Evolutionary conservation across 768 basidiomycete species (phyloP).

Genomic region (Agaricus bisporus): DNA sequence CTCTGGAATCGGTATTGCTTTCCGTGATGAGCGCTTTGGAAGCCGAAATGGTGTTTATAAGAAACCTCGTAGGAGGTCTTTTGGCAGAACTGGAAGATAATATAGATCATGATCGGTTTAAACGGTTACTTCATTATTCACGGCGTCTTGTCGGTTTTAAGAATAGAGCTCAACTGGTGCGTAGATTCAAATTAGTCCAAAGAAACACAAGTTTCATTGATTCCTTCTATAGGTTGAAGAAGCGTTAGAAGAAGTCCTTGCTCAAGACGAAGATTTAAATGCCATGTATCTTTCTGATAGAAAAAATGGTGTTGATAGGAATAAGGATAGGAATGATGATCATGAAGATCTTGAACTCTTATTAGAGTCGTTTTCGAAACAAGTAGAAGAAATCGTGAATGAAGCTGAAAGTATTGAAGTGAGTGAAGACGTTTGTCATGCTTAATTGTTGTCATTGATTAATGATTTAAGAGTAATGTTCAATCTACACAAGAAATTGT

Average conservation of each 20-base stretch:
- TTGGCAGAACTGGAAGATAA: conserved; percentile 92
- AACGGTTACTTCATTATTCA: conserved; percentile 87
- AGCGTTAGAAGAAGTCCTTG: conserved; percentile 86
- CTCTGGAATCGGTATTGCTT: conserved; percentile 87
- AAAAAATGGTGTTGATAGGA: conserved; percentile 54
- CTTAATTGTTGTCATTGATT: no score
- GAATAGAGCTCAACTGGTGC: conserved; percentile 79
- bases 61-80: conserved; percentile 84
- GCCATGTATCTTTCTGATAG: conserved; percentile 95
- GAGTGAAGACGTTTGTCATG: no score
- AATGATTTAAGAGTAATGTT: conserved; percentile 74
- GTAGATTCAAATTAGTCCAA: no score
- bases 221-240: conserved; percentile 73
- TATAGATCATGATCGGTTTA: conserved; percentile 93
- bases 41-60: conserved; percentile 93
- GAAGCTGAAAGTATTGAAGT: conserved; percentile 88
- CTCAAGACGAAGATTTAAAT: conserved; percentile 90
- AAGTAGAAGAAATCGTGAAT: conserved; percentile 94
- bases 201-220: conserved; percentile 8
- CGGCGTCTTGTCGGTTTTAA: conserved; percentile 84
- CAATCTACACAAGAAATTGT: conserved; percentile 98
- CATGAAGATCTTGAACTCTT: conserved; percentile 93
- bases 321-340: conserved; percentile 62
- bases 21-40: conserved; percentile 91
- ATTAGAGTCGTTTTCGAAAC: conserved; percentile 92